Evolutionary conservation across 2,329 filamentous ascomycete species (phyloP).

Genomic region (Pestalotiopsis sp.): DNA sequence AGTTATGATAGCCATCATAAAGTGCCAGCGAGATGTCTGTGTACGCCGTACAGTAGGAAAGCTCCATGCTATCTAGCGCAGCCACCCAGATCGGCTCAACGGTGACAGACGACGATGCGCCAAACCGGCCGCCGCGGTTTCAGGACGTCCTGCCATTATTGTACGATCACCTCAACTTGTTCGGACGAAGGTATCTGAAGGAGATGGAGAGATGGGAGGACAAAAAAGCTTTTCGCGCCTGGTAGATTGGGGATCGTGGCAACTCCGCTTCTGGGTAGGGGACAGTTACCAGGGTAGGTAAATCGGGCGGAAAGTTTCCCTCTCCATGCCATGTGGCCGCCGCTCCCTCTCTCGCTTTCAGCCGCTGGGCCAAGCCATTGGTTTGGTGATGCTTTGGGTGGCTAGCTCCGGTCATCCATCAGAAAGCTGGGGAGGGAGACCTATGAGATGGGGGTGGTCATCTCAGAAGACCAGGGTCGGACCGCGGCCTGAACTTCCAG

Average conservation of each 20-base stretch:
- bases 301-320: neutral
- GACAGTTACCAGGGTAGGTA: neutral
- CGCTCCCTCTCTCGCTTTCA: slow-evolving; percentile 3
- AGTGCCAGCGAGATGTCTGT: neutral
- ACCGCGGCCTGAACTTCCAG: slow-evolving; percentile 6
- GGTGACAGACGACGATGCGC: neutral
- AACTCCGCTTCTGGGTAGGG: neutral
- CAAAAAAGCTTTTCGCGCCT: neutral
- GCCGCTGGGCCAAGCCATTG: neutral
- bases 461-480: neutral
- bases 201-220: neutral
- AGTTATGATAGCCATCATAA: neutral
- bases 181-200: neutral
- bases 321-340: neutral
- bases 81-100: neutral
- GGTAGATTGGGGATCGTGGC: neutral
- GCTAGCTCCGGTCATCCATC: neutral
- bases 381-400: neutral
- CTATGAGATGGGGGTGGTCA: neutral
- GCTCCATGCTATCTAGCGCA: neutral
- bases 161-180: neutral
- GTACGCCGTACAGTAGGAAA: neutral
- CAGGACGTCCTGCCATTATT: neutral
- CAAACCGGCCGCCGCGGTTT: neutral
- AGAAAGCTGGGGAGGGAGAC: neutral